Conservation (phyloP, 805 yeast species). For the Spathaspora passalidarum region DNA sequence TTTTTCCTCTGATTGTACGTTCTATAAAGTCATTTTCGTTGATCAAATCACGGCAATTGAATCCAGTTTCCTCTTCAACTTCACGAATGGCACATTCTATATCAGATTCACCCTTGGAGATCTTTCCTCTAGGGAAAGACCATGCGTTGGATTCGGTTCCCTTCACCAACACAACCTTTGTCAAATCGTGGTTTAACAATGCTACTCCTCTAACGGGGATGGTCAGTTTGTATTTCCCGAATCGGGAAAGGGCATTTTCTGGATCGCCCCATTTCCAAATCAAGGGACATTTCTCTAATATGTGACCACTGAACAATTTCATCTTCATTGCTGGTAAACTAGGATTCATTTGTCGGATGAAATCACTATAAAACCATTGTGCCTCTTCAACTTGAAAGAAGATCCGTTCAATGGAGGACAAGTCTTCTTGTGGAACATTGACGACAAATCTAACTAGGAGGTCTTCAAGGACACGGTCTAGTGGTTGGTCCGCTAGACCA, state of each 20-base stretch:
- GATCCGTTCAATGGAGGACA: constrained; percentile 74
- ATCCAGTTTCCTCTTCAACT: constrained; percentile 90
- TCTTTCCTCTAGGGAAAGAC: constrained; percentile 98
- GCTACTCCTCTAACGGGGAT: constrained; percentile 98
- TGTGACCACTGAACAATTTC: constrained; percentile 66
- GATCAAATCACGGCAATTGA: constrained; percentile 67
- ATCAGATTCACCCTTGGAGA: constrained; percentile 89
- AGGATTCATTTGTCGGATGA: constrained; percentile 68
- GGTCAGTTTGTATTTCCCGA: constrained; percentile 79
- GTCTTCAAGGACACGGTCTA: constrained; percentile 79
- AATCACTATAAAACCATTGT: constrained; percentile 95
- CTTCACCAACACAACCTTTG: constrained; percentile 73
- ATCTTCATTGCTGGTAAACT: constrained; percentile 72
- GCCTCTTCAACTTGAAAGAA: constrained; percentile 97
- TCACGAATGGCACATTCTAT: constrained; percentile 88
- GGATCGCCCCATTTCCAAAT: constrained; percentile 87
- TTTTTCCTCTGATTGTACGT: constrained; percentile 77
- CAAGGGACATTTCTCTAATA: constrained; percentile 68
- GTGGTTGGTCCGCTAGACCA: constrained; percentile 59
- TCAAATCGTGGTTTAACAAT: constrained; percentile 65
- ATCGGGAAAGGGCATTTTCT: constrained; percentile 71
- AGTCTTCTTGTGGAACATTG: constrained; percentile 89
- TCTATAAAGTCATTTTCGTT: constrained; percentile 75
- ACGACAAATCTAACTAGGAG: constrained; percentile 84
- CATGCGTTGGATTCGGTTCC: constrained; percentile 79